phyloP scores from a whole-genome alignment of 192 early-diverging fungal species.

The Dimargaris cristalligena region DNA sequence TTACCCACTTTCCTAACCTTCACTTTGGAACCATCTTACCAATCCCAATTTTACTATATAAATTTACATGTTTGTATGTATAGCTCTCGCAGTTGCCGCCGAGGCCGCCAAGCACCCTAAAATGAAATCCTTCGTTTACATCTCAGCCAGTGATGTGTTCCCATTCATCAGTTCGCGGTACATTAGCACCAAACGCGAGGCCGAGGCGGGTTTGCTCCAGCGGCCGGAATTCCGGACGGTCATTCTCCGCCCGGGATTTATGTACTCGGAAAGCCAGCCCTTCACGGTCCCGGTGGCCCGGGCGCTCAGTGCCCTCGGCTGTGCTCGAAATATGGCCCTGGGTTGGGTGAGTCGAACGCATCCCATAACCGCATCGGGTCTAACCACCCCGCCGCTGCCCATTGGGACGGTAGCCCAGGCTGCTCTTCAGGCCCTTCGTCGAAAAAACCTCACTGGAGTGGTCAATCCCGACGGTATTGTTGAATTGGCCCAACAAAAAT shows the following conservation, averaged over 20 bases:
- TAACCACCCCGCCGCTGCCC: constrained; percentile 19
- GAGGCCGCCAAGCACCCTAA: constrained; percentile 26
- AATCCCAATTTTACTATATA: background rate
- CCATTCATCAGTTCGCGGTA: constrained; percentile 45
- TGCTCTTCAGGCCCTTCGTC: constrained; percentile 13
- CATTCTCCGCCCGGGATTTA: constrained; percentile 41
- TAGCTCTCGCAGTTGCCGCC: constrained; percentile 39
- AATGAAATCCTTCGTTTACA: constrained; percentile 40
- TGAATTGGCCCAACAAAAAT: too few species aligned
- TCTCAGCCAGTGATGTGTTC: constrained; percentile 46
- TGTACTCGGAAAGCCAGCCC: constrained; percentile 41
- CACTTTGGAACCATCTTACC: too few species aligned
- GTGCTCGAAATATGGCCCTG: background rate
- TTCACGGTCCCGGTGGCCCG: constrained; percentile 39
- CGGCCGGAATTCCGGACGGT: constrained; percentile 29
- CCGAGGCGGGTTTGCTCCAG: constrained; percentile 36
- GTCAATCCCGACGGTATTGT: constrained; percentile 10
- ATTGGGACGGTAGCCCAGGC: constrained; percentile 25
- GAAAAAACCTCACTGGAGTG: background rate
- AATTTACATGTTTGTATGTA: background rate
- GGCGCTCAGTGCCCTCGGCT: constrained; percentile 27
- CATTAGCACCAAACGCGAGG: constrained; percentile 58
- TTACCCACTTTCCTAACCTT: too few species aligned
- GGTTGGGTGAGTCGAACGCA: constrained; percentile 5
- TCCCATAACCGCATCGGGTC: background rate